Conservation (phyloP, 1,284 basidiomycete species). For the Ceratobasidium sp. region DNA sequence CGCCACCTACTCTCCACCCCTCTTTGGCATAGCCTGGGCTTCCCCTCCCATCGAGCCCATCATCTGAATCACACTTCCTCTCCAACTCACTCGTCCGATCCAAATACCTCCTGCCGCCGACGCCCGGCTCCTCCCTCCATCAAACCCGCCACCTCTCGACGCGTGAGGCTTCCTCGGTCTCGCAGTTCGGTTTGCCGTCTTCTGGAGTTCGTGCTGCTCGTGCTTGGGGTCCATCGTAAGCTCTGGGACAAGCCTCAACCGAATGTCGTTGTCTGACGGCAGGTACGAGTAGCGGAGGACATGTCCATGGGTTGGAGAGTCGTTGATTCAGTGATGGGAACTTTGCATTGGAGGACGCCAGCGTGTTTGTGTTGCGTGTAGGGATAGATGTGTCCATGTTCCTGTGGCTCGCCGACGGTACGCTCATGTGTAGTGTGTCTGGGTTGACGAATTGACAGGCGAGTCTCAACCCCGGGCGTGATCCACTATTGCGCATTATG, state of each 20-base stretch:
- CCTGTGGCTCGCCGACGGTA: too few relatives aligned
- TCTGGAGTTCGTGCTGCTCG: slow-evolving; percentile 74
- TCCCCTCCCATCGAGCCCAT: slow-evolving; percentile 34
- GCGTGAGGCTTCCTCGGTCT: slow-evolving; percentile 56
- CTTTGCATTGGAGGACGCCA: slow-evolving; percentile 85
- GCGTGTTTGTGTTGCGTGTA: slow-evolving; percentile 90
- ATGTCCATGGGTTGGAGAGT: slow-evolving; percentile 86
- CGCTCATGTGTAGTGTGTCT: too few relatives aligned
- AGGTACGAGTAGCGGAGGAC: slow-evolving; percentile 88
- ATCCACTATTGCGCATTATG: too few relatives aligned
- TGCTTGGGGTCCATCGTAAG: slow-evolving; percentile 77
- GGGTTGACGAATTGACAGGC: too few relatives aligned
- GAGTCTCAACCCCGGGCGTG: too few relatives aligned
- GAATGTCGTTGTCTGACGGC: slow-evolving; percentile 86
- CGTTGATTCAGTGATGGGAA: slow-evolving; percentile 83
- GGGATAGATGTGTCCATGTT: slow-evolving; percentile 88
- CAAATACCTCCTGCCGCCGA: slow-evolving; percentile 41
- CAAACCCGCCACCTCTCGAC: slow-evolving; percentile 58
- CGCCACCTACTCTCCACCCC: slow-evolving; percentile 75
- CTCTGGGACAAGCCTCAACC: slow-evolving; percentile 79
- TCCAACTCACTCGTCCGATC: slow-evolving; percentile 43
- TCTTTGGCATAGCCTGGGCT: slow-evolving; percentile 47
- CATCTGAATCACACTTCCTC: slow-evolving; percentile 46
- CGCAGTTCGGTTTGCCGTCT: slow-evolving; percentile 70
- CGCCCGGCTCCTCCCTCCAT: slow-evolving; percentile 53